These are phyloP conservation scores for Boletus tomentosulus DNA, from an alignment of 768 basidiomycete species.

Conservation along the genomic window DNA sequence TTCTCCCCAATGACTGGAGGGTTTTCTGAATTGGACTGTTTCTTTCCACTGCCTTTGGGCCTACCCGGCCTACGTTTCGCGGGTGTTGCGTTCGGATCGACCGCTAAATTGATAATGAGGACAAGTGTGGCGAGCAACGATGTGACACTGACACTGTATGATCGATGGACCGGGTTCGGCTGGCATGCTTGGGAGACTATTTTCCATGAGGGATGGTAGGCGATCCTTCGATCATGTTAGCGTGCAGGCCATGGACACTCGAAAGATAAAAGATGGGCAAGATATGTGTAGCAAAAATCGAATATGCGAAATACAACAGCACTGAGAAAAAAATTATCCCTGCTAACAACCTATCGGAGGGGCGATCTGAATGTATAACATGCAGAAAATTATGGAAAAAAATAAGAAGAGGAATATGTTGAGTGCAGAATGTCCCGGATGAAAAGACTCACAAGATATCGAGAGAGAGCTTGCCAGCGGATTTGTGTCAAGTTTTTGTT, in stretches of 20 bases:
- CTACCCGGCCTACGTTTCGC: constrained; percentile 69
- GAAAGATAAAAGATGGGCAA: constrained; percentile 15
- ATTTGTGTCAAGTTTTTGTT: constrained; percentile 30
- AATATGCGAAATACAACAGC: constrained; percentile 32
- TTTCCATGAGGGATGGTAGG: constrained; percentile 20
- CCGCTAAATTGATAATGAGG: constrained; percentile 15
- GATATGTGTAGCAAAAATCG: constrained; percentile 30
- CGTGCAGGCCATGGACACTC: constrained; percentile 14
- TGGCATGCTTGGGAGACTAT: constrained; percentile 22
- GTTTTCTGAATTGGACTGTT: constrained; percentile 39
- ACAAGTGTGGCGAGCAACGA: background rate
- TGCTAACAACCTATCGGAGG: constrained; percentile 26
- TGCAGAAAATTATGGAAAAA: constrained; percentile 14
- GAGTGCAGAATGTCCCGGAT: constrained; percentile 8
- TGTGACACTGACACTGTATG: constrained; percentile 19
- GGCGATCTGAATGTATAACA: constrained; percentile 15
- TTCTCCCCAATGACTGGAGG: constrained; percentile 43
- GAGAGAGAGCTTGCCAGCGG: constrained; percentile 8
- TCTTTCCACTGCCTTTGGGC: constrained; percentile 79
- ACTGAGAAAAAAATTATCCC: constrained; percentile 31
- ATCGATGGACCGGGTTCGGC: constrained; percentile 26
- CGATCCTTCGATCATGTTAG: constrained; percentile 27
- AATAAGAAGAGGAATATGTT: constrained; percentile 4
- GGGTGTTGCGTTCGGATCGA: constrained; percentile 31
- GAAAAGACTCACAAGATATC: constrained; percentile 26